phyloP scores from a whole-genome alignment of 345 rosid species.

The Eucalyptus fibrosa region DNA sequence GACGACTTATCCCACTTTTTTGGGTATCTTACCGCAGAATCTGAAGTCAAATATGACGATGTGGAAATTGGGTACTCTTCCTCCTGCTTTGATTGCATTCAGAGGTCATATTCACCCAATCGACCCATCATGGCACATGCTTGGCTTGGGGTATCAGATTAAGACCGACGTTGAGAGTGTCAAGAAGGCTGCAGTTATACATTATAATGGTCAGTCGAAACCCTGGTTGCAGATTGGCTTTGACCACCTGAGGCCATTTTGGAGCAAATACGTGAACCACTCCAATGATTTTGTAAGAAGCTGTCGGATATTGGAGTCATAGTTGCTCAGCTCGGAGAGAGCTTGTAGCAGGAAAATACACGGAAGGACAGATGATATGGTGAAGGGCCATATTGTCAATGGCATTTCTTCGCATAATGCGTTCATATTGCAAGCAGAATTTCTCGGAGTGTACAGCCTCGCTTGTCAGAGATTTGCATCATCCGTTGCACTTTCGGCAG shows the following conservation, averaged over 20 bases:
- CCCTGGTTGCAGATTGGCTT: constrained; percentile 97
- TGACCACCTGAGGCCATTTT: constrained; percentile 88
- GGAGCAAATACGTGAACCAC: constrained; percentile 85
- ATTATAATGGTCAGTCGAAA: constrained; percentile 95
- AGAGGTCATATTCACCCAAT: constrained; percentile 76
- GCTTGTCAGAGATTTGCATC: not conserved
- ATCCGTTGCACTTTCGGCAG: not conserved
- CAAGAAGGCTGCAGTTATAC: constrained; percentile 81
- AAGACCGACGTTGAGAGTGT: constrained; percentile 53
- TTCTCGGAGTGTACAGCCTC: not conserved
- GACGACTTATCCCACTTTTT: not conserved
- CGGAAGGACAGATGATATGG: not conserved
- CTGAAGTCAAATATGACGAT: constrained; percentile 78
- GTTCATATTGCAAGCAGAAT: not conserved
- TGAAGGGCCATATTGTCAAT: not conserved
- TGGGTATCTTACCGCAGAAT: constrained; percentile 36
- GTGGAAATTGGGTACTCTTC: constrained; percentile 98
- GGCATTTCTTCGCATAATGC: not conserved
- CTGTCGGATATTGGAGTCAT: constrained; percentile 83
- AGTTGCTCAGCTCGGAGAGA: constrained; percentile 1
- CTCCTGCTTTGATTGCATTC: constrained; percentile 97
- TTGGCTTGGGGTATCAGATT: constrained; percentile 91
- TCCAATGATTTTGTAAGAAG: constrained; percentile 81
- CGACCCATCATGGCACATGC: constrained; percentile 95
- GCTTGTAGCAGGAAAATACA: not conserved